These are phyloP conservation scores for Hemisphaericaspora nanyangensis DNA, from an alignment of 805 yeast genomes.

Conservation along the genomic window DNA sequence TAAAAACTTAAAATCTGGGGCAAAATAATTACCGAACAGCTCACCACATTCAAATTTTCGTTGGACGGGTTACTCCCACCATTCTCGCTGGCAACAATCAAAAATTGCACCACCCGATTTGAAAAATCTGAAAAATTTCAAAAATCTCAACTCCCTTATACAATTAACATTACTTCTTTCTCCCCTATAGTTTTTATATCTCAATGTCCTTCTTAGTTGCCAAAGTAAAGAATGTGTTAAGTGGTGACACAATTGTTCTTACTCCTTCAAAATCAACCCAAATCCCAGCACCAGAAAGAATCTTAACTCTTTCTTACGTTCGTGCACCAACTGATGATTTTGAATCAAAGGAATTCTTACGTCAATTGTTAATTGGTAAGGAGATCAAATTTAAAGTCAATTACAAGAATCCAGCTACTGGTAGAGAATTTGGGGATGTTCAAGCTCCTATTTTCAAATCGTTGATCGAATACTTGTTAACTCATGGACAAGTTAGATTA, in stretches of 20 bases:
- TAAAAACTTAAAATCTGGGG: no score
- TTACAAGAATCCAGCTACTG: constrained; percentile 46
- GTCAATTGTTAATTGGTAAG: constrained; percentile 63
- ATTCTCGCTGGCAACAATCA: no score
- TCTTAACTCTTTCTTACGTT: constrained; percentile 61
- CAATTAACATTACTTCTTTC: neutral
- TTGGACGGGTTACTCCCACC: no score
- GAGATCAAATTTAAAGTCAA: constrained; percentile 55
- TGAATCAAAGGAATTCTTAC: constrained; percentile 57
- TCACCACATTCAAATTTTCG: no score
- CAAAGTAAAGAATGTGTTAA: constrained; percentile 64
- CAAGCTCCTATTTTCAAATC: constrained; percentile 61
- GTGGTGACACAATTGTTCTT: constrained; percentile 68
- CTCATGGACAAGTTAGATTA: constrained; percentile 59
- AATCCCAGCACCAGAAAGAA: constrained; percentile 50
- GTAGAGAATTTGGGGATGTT: constrained; percentile 70
- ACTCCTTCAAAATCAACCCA: constrained; percentile 45
- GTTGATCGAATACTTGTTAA: constrained; percentile 51
- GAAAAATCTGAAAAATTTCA: neutral
- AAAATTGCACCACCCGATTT: no score
- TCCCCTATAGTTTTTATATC: neutral
- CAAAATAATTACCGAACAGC: no score
- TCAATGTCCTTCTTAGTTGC: constrained; percentile 33
- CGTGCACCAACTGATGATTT: constrained; percentile 53
- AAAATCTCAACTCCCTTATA: no score